Evolutionary conservation across 2,329 filamentous ascomycete species (phyloP), one percentile per base, ranked within the genome.

Genomic region (Beauveria sp.): DNA sequence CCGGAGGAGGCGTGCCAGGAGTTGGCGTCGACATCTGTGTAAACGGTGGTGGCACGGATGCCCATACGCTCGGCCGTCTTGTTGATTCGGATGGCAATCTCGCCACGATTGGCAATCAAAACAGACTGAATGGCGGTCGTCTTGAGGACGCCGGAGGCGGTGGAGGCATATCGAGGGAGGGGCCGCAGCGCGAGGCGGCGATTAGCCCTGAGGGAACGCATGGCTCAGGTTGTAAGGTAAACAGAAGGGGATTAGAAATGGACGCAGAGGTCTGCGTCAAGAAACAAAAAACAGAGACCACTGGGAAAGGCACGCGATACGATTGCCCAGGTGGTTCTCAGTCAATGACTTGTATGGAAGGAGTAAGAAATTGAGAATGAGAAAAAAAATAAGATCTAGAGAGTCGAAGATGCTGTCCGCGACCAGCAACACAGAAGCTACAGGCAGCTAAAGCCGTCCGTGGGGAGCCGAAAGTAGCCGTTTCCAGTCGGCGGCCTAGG

Each of bases 81-180:
- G 66, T 93, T 89, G 67, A 99, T 95, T 67, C 95, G 90, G 72
- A 99, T 81, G 55, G 95, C 95, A 68, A 99, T 99, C 76, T 99
- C 95, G 68, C 95, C 95, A 68, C 95, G 88, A 73, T 99, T 99
- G 59, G 95, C 95, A 72, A 99, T 98, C 26, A 99, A 82, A 47
- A 98, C 89, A 9, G 92, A 96, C 60, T 86, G 86, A 66, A 87
- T 84, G 34, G 84, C 81, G 16, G 78, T 80, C 14, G 69, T 64
- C 59, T 70, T 71, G 56, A 75, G 70, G 34, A 68, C 63, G n/a
- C 72, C 60, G 12, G 70, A 66, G 57, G 71, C 72, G 18, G 70
- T 67, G 50, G 70, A 74, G 62, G 72, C 66, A 63, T 70, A 69
- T 53, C 73, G 78, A 72, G 74, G 73, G 66, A 75, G 72, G 55